Percentiles rank a stretch among this genome's conserved stretches.
These are phyloP conservation scores for Cladosporium halotolerans DNA, from an alignment of 2,329 filamentous ascomycete genomes.

Conservation along the genomic window DNA sequence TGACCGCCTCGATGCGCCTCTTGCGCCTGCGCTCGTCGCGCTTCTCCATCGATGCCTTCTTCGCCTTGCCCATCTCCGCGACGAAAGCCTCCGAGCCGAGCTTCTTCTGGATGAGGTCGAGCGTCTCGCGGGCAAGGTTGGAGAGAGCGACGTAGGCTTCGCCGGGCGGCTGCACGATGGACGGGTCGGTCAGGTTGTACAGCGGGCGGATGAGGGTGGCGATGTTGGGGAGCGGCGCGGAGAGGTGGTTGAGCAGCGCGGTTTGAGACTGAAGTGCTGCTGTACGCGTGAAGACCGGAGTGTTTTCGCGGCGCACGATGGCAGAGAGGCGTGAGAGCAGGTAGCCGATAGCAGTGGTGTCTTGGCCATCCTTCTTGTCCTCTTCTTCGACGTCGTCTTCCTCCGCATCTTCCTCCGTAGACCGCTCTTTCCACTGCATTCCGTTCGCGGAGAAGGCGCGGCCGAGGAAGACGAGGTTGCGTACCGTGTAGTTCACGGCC, in stretches of 20 bases:
- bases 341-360: constrained; percentile 56
- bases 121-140: constrained; percentile 65
- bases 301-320: constrained; percentile 68
- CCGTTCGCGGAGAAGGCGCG: constrained; percentile 56
- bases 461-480: constrained; percentile 78
- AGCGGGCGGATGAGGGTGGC: constrained; percentile 61
- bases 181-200: constrained; percentile 76
- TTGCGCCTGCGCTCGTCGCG: constrained; percentile 73
- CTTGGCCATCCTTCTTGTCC: constrained; percentile 33
- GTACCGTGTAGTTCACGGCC: constrained; percentile 70
- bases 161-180: constrained; percentile 50
- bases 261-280: constrained; percentile 69
- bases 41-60: constrained; percentile 64
- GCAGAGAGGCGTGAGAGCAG: constrained; percentile 72
- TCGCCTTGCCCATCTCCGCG: constrained; percentile 63
- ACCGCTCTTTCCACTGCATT: constrained; percentile 39
- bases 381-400: constrained; percentile 40
- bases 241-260: constrained; percentile 58
- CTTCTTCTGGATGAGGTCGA: constrained; percentile 78
- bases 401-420: constrained; percentile 38
- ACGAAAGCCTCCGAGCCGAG: constrained; percentile 76
- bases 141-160: constrained; percentile 64
- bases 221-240: constrained; percentile 55
- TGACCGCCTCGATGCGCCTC: constrained; percentile 81
- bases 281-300: constrained; percentile 56